Percentiles rank a stretch among this genome's conserved stretches.
These are phyloP conservation scores for Stagonosporopsis tanaceti DNA, from an alignment of 2,329 filamentous ascomycete species.

Conservation along the genomic window DNA sequence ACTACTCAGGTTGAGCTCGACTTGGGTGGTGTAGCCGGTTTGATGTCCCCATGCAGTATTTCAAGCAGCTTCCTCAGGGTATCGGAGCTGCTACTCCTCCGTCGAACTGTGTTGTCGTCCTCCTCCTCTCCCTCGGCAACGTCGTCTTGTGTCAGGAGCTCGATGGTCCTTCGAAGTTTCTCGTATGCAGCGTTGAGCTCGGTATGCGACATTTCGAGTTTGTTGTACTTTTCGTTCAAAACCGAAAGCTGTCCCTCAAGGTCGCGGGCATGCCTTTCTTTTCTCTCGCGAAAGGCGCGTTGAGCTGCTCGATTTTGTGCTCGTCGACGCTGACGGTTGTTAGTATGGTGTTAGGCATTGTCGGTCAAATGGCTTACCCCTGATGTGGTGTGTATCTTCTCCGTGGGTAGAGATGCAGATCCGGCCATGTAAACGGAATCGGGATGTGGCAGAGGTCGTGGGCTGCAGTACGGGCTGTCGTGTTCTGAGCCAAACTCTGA, in stretches of 20 bases:
- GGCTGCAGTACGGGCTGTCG: conserved; percentile 51
- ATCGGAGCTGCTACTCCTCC: conserved; percentile 44
- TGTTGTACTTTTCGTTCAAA: conserved; percentile 63
- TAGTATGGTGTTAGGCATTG: conserved; percentile 13
- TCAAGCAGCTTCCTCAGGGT: conserved; percentile 49
- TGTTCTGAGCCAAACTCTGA: conserved; percentile 52
- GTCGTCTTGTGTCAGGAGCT: conserved; percentile 47
- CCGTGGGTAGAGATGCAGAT: conserved; percentile 31
- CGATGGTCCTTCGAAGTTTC: conserved; percentile 51
- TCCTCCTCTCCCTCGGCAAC: conserved; percentile 42
- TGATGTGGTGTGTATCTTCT: conserved; percentile 50
- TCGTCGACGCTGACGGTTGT: conserved; percentile 58
- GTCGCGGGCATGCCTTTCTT: conserved; percentile 71
- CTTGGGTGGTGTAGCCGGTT: conserved; percentile 34
- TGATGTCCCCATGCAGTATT: conserved; percentile 50
- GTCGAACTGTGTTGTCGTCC: conserved; percentile 27
- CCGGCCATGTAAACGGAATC: conserved; percentile 35
- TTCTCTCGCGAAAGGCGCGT: conserved; percentile 68
- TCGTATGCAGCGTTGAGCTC: conserved; percentile 51
- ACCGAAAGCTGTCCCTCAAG: conserved; percentile 65
- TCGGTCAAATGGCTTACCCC: conserved; percentile 40
- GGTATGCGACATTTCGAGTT: conserved; percentile 62
- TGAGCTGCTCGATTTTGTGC: conserved; percentile 69
- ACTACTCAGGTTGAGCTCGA: conserved; percentile 24
- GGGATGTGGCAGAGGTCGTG: conserved; percentile 37